Percentiles rank a stretch among this genome's conserved stretches.
Evolutionary conservation across 179 eudicot species (phyloP).

Genomic region (Patellifolia procumbens): DNA sequence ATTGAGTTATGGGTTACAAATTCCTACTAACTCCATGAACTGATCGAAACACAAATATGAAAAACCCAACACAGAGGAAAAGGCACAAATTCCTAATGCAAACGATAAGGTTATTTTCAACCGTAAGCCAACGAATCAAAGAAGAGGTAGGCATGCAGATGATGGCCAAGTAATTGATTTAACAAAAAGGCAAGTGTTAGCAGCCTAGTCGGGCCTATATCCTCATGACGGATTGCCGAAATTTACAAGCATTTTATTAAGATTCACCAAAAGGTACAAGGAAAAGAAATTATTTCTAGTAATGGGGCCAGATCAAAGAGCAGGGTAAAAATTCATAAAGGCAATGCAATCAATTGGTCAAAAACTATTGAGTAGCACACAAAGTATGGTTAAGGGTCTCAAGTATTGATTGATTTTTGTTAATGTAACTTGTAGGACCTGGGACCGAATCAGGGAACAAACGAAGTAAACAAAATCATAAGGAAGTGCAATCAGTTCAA

Average conservation of each 20-base stretch:
- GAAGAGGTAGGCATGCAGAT: neutral
- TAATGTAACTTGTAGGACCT: slow-evolving; percentile 19
- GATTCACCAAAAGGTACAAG: slow-evolving; percentile 8
- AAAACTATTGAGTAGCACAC: slow-evolving; percentile 19
- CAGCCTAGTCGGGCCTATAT: slow-evolving; percentile 18
- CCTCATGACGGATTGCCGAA: slow-evolving; percentile 5
- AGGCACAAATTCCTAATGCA: neutral
- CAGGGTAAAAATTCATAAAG: slow-evolving; percentile 11
- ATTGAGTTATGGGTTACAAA: neutral
- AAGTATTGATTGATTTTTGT: slow-evolving; percentile 13
- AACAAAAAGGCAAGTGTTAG: slow-evolving; percentile 11
- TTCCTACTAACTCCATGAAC: neutral
- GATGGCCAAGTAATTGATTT: slow-evolving; percentile 21
- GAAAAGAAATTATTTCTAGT: neutral
- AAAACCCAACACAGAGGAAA: neutral
- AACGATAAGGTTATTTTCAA: neutral
- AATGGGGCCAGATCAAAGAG: slow-evolving; percentile 21
- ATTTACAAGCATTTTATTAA: neutral
- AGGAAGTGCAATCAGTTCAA: slow-evolving; percentile 17
- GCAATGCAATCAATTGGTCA: slow-evolving; percentile 29
- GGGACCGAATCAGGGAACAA: slow-evolving; percentile 27
- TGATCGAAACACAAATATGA: neutral
- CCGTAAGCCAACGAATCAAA: neutral
- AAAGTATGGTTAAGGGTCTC: slow-evolving; percentile 18
- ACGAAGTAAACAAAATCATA: slow-evolving; percentile 24